Evolutionary conservation across 352 stramenopile species (phyloP).

Genomic region (Thraustotheca clavata): DNA sequence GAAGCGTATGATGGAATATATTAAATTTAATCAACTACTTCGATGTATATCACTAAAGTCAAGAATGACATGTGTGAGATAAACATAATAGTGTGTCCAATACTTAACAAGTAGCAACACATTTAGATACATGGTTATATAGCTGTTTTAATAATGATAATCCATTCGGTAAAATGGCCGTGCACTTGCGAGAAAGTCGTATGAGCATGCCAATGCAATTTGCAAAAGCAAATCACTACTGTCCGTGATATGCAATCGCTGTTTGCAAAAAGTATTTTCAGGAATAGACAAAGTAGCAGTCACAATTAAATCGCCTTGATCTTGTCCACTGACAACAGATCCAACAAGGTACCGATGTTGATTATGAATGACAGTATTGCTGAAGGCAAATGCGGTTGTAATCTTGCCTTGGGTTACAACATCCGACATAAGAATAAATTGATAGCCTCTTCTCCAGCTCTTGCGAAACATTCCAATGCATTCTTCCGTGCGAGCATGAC

Average conservation of each 20-base stretch:
- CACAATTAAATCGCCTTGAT: slow-evolving; percentile 37
- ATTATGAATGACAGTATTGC: slow-evolving; percentile 39
- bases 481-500: slow-evolving; percentile 27
- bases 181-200: slow-evolving; percentile 66
- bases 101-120: neutral
- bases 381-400: slow-evolving; percentile 61
- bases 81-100: neutral
- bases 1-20: no score
- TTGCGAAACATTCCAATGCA: slow-evolving; percentile 78
- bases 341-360: slow-evolving; percentile 62
- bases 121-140: slow-evolving; percentile 6
- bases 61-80: neutral
- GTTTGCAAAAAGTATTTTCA: slow-evolving; percentile 45
- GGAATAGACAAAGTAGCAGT: slow-evolving; percentile 70
- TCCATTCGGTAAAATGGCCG: slow-evolving; percentile 62
- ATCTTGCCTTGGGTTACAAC: slow-evolving; percentile 73
- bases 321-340: slow-evolving; percentile 32
- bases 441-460: slow-evolving; percentile 46
- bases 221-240: slow-evolving; percentile 70
- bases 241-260: slow-evolving; percentile 62
- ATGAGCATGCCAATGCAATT: slow-evolving; percentile 57
- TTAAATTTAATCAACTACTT: no score
- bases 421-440: slow-evolving; percentile 70
- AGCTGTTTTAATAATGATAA: slow-evolving; percentile 45
- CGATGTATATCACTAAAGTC: no score